Conservation (phyloP, 2,329 filamentous ascomycete species). For the Ceratocystis diversiconidia region DNA sequence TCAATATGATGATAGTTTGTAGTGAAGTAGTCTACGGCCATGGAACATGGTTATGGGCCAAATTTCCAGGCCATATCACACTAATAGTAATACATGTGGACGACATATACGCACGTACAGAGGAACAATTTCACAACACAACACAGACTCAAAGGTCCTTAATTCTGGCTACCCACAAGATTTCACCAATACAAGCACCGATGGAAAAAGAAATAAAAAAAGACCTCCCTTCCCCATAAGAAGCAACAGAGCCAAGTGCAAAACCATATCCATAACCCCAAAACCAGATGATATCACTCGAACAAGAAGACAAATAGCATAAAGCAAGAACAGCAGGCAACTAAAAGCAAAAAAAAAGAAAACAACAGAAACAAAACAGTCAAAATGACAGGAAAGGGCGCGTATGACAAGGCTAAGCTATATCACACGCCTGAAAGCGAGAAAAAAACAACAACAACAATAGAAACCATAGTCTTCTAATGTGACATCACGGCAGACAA, state of each 20-base stretch:
- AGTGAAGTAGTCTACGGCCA: too few species aligned
- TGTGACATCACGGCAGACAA: not conserved
- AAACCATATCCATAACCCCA: not conserved
- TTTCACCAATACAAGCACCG: not conserved
- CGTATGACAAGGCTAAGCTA: not conserved
- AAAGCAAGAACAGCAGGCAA: not conserved
- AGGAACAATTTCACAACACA: too few species aligned
- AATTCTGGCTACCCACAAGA: too few species aligned
- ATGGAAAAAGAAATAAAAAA: not conserved
- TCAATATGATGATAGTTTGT: too few species aligned
- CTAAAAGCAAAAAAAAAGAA: conserved; percentile 2
- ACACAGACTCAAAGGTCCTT: too few species aligned
- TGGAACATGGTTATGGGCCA: too few species aligned
- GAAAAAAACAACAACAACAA: not conserved
- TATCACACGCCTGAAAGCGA: not conserved
- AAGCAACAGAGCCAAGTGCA: not conserved
- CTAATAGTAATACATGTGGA: too few species aligned
- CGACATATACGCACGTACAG: too few species aligned
- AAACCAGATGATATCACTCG: not conserved
- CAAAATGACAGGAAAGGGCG: not conserved
- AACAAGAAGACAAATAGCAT: not conserved
- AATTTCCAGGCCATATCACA: too few species aligned
- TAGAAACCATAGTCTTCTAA: not conserved
- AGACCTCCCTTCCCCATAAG: not conserved
- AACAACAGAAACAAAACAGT: conserved; percentile 2